Evolutionary conservation across 352 stramenopile genomes (phyloP), one percentile per base, ranked within the genome.

Genomic region (Pythium phragmitis): DNA sequence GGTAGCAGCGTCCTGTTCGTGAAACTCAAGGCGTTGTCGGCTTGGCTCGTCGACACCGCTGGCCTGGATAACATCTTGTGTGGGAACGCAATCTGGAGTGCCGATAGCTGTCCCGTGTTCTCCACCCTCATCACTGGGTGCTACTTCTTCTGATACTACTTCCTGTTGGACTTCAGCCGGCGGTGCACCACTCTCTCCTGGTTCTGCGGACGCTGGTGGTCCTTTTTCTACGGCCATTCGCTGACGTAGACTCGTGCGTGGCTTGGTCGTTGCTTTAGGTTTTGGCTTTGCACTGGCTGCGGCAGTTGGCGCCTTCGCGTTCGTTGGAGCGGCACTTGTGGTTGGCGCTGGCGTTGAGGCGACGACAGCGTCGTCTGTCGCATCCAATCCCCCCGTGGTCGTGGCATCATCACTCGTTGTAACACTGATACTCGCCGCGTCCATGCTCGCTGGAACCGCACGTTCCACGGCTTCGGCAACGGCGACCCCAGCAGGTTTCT

Each of bases 231-330:
- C 26, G 7, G 23, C 16, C 37, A 52, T 52, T 12, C 54, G 54
- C 13, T 60, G 37, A 7, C 39, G 54, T 9, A 60, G 39, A 30
- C 54, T 60, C 39, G 43, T 42, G 19, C 26, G 54, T 23, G 54
- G 28, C n/a, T 49, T 37, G 7, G 23, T 26, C 26, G 7, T 9
- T 13, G 9, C 12, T 9, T 39, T 60, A 0, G 19, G 17, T 12
- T 54, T 54, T 37, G 47, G 47, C 39, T 55, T 55, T 19, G 30
- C 34, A 30, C 4, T n/a, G n/a, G 19, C 11, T n/a, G 37, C 1
- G 7, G 53, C 4, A 16, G 3, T 41, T 36, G 41, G 19, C 6
- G 2, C 16, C 7, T 39, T 26, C 6, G 26, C 14, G 41, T 42
- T 39, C 2, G 48, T 5, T 7, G 48, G 19, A 9, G 9, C 45